Conservation (phyloP, 148 eudicot species). For the Bassia scoparia region DNA sequence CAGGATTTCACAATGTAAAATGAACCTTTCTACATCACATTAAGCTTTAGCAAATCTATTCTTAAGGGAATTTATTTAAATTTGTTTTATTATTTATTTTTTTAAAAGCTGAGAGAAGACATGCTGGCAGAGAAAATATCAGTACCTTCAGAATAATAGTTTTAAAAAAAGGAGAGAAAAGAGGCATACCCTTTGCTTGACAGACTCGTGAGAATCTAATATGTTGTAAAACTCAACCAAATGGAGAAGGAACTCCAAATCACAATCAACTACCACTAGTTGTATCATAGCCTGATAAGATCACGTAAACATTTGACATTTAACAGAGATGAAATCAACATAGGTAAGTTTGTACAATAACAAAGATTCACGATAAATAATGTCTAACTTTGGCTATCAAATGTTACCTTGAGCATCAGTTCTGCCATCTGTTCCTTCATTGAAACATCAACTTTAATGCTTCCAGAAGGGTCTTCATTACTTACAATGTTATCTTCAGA, state of each 20-base stretch:
- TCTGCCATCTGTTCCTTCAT: constrained; percentile 35
- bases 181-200: constrained; percentile 54
- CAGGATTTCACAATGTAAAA: too few species aligned
- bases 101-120: neutral
- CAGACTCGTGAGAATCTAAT: constrained; percentile 40
- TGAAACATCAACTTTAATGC: constrained; percentile 52
- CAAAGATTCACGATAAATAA: neutral
- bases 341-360: neutral
- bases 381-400: neutral
- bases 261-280: constrained; percentile 54
- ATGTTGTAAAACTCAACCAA: constrained; percentile 54
- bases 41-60: too few species aligned
- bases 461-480: constrained; percentile 39
- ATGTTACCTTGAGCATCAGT: constrained; percentile 54
- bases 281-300: constrained; percentile 57
- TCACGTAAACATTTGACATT: constrained; percentile 13
- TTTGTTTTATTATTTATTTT: too few species aligned
- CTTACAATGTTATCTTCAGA: constrained; percentile 30
- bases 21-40: too few species aligned
- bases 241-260: constrained; percentile 44
- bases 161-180: neutral
- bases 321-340: neutral
- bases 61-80: too few species aligned
- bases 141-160: neutral
- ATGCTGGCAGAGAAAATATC: neutral